Percentiles rank a stretch among this genome's conserved stretches.
Evolutionary conservation across 139 green algal species (phyloP).

Genomic region (Picochlorum sp.): DNA sequence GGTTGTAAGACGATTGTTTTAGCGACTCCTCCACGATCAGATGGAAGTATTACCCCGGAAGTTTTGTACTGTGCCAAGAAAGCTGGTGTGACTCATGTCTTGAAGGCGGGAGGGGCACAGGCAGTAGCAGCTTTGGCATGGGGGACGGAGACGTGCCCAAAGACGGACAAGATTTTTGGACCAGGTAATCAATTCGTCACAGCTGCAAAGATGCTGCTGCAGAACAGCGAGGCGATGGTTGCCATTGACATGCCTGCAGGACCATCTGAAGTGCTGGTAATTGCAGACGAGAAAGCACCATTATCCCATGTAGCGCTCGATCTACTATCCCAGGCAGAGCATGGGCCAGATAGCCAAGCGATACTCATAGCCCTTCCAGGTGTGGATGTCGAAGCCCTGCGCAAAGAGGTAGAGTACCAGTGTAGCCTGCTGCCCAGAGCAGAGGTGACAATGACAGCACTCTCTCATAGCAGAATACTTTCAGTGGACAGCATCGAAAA

Average conservation of each 20-base stretch:
- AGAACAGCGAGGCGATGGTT: slow-evolving; percentile 91
- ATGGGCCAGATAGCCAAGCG: slow-evolving; percentile 86
- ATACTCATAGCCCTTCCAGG: slow-evolving; percentile 87
- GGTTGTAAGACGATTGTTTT: slow-evolving; percentile 91
- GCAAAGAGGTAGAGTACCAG: slow-evolving; percentile 71
- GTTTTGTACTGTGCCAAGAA: slow-evolving; percentile 94
- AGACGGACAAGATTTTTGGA: slow-evolving; percentile 88
- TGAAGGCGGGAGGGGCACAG: slow-evolving; percentile 89
- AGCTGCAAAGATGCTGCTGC: slow-evolving; percentile 87
- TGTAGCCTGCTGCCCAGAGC: slow-evolving; percentile 71
- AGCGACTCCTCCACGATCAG: slow-evolving; percentile 80
- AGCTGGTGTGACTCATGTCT: slow-evolving; percentile 90
- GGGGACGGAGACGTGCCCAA: slow-evolving; percentile 86
- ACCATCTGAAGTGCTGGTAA: slow-evolving; percentile 83
- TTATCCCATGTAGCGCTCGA: slow-evolving; percentile 82
- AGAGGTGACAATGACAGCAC: slow-evolving; percentile 74
- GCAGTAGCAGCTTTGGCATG: slow-evolving; percentile 94
- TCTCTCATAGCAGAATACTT: slow-evolving; percentile 79
- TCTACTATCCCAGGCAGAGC: slow-evolving; percentile 95
- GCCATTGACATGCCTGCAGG: slow-evolving; percentile 96
- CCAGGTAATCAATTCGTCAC: slow-evolving; percentile 91
- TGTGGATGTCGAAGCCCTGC: slow-evolving; percentile 70
- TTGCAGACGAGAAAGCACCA: slow-evolving; percentile 77
- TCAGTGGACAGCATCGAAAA: slow-evolving; percentile 50
- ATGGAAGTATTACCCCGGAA: slow-evolving; percentile 68